Evolutionary conservation across 2,329 filamentous ascomycete species (phyloP).

Genomic region (Diaporthe ampelina): DNA sequence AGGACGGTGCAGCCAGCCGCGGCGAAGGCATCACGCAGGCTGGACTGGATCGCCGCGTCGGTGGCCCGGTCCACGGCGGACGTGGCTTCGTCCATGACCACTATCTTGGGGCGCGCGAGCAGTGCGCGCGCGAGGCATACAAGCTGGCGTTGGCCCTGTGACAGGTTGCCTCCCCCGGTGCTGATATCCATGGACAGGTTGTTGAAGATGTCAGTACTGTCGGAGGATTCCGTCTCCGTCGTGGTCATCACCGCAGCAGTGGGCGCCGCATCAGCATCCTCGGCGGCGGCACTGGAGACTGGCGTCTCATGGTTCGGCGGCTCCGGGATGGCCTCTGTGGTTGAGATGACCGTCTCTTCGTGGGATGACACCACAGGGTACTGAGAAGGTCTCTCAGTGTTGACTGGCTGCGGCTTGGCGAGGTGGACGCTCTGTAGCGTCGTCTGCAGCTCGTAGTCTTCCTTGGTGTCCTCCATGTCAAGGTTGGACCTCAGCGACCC

Average conservation of each 20-base stretch:
- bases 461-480: conserved; percentile 73
- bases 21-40: conserved; percentile 63
- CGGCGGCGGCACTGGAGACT: conserved; percentile 2
- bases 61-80: conserved; percentile 69
- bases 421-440: conserved; percentile 73
- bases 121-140: conserved; percentile 63
- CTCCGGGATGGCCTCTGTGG: conserved; percentile 37
- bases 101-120: conserved; percentile 56
- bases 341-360: conserved; percentile 42
- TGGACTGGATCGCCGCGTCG: conserved; percentile 68
- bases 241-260: conserved; percentile 13
- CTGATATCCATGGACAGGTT: conserved; percentile 51
- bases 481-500: conserved; percentile 75
- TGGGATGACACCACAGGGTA: conserved; percentile 38
- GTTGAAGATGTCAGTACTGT: conserved; percentile 49
- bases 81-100: conserved; percentile 59
- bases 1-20: conserved; percentile 68
- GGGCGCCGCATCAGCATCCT: conserved; percentile 28
- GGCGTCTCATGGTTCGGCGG: conserved; percentile 25
- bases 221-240: conserved; percentile 34
- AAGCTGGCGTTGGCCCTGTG: conserved; percentile 64
- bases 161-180: conserved; percentile 54
- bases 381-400: conserved; percentile 51
- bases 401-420: conserved; percentile 60
- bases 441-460: conserved; percentile 72